Percentiles rank a stretch among this genome's conserved stretches.
Evolutionary conservation across 2,329 filamentous ascomycete species (phyloP).

Genomic region (Lachnellula arida): DNA sequence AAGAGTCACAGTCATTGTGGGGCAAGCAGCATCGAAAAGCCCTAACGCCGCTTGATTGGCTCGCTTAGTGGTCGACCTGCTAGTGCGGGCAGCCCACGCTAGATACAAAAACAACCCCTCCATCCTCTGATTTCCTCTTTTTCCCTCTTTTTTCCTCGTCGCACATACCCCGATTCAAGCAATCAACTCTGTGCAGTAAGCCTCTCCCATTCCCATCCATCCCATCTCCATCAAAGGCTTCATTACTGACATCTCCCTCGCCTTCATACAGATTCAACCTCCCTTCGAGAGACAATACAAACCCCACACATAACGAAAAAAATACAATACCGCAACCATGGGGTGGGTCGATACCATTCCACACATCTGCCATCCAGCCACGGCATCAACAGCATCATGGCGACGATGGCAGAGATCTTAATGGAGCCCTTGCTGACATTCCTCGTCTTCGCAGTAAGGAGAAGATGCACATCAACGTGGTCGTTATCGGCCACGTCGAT

Average conservation of each 20-base stretch:
- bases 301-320: constrained; percentile 23
- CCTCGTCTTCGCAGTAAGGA: constrained; percentile 65
- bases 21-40: neutral
- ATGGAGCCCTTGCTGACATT: constrained; percentile 22
- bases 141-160: constrained; percentile 12
- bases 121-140: neutral
- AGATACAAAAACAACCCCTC: constrained; percentile 4
- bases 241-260: constrained; percentile 16
- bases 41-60: neutral
- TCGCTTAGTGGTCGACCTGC: neutral
- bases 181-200: constrained; percentile 31
- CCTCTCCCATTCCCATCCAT: constrained; percentile 1
- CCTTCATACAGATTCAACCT: constrained; percentile 21
- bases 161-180: constrained; percentile 32
- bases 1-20: neutral
- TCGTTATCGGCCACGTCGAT: constrained; percentile 99
- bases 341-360: constrained; percentile 26
- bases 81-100: neutral
- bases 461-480: constrained; percentile 95
- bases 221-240: constrained; percentile 8
- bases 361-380: constrained; percentile 5
- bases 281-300: constrained; percentile 19
- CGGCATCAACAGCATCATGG: constrained; percentile 16
- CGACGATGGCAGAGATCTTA: constrained; percentile 12
- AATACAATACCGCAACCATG: constrained; percentile 31